Evolutionary conservation across 371 early-diverging fungal genomes (phyloP).

Genomic region (Mucor circinelloides): DNA sequence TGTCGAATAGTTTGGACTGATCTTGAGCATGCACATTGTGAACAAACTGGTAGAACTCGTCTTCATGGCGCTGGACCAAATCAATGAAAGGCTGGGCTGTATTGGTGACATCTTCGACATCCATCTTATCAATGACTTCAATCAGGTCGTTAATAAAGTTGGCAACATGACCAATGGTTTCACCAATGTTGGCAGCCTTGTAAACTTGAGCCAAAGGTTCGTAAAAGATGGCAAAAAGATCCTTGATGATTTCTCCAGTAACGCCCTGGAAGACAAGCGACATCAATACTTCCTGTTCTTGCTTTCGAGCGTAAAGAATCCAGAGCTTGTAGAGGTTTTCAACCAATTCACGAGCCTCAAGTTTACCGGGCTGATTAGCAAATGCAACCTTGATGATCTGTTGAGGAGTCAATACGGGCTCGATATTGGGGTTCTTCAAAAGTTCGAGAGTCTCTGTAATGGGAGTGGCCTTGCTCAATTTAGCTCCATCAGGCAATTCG

Average conservation of each 20-base stretch:
- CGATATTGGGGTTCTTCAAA: slow-evolving; percentile 45
- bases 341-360: slow-evolving; percentile 34
- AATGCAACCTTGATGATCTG: slow-evolving; percentile 46
- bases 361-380: slow-evolving; percentile 23
- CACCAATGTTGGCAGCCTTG: slow-evolving; percentile 67
- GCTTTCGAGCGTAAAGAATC: slow-evolving; percentile 52
- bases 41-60: slow-evolving; percentile 62
- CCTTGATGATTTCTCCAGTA: slow-evolving; percentile 65
- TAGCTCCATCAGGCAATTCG: slow-evolving; percentile 16
- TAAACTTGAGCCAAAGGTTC: slow-evolving; percentile 68
- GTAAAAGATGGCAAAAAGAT: slow-evolving; percentile 67
- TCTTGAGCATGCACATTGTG: slow-evolving; percentile 64
- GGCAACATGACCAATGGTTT: slow-evolving; percentile 59
- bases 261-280: slow-evolving; percentile 63
- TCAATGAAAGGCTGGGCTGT: slow-evolving; percentile 48
- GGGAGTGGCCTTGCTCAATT: not conserved
- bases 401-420: slow-evolving; percentile 42
- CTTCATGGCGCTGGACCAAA: slow-evolving; percentile 57
- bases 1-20: slow-evolving; percentile 43
- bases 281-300: slow-evolving; percentile 61
- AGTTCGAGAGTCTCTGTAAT: slow-evolving; percentile 38
- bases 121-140: slow-evolving; percentile 51
- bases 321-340: slow-evolving; percentile 50
- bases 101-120: slow-evolving; percentile 36
- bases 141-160: slow-evolving; percentile 64